Conservation (phyloP, 345 rosid genomes). For the Turritis glabra region DNA sequence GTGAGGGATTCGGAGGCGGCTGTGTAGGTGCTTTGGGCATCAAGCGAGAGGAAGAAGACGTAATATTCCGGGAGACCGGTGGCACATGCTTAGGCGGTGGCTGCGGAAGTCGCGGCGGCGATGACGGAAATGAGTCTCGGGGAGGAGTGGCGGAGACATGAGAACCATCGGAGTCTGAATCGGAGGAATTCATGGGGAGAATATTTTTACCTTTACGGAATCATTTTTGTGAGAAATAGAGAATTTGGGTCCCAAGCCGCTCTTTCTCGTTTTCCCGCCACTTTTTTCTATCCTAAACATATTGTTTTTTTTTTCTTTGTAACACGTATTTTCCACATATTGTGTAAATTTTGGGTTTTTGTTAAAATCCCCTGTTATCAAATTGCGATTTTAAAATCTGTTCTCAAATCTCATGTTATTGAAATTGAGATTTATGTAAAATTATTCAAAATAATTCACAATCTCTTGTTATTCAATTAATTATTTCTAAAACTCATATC, state of each 20-base stretch:
- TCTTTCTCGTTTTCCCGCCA: slow-evolving; percentile 38
- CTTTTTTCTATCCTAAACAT: too few relatives aligned
- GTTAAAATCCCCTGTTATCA: too few relatives aligned
- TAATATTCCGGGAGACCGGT: slow-evolving; percentile 9
- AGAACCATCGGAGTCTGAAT: slow-evolving; percentile 86
- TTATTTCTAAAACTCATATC: too few relatives aligned
- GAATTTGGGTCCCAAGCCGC: slow-evolving; percentile 1
- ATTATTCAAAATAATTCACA: too few relatives aligned
- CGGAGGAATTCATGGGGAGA: slow-evolving; percentile 62
- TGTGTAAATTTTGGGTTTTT: too few relatives aligned
- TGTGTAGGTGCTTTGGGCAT: slow-evolving; percentile 31
- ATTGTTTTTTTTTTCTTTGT: too few relatives aligned
- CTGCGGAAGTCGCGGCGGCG: not conserved
- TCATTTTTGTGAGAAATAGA: not conserved
- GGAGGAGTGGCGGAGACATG: slow-evolving; percentile 95
- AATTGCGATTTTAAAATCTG: too few relatives aligned
- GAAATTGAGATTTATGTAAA: too few relatives aligned
- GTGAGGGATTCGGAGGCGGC: slow-evolving; percentile 32
- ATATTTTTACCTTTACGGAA: not conserved
- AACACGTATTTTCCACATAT: too few relatives aligned
- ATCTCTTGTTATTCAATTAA: too few relatives aligned
- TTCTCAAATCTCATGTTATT: too few relatives aligned
- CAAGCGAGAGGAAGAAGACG: slow-evolving; percentile 38
- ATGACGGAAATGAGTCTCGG: slow-evolving; percentile 43
- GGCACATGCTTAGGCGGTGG: slow-evolving; percentile 15